Conservation (phyloP, 1,284 basidiomycete genomes). For the Sparassis latifolia region DNA sequence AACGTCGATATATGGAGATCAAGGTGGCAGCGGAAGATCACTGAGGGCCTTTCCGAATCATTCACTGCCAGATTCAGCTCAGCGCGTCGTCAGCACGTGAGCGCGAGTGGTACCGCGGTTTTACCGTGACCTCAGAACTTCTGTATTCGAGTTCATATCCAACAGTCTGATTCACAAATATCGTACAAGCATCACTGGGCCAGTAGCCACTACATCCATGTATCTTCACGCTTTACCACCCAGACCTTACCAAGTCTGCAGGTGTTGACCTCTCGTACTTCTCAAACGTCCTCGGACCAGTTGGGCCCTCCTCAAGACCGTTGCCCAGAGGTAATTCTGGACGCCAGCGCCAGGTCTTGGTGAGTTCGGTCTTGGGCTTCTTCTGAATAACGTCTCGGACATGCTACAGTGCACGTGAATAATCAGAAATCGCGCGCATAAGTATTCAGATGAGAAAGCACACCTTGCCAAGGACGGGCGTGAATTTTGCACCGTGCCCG, state of each 20-base stretch:
- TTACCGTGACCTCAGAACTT: too few relatives aligned
- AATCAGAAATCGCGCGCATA: neutral
- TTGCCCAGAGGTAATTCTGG: slow-evolving; percentile 7
- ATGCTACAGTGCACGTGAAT: neutral
- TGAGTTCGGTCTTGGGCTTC: slow-evolving; percentile 9
- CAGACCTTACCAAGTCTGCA: slow-evolving; percentile 4
- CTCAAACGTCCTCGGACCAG: slow-evolving; percentile 8
- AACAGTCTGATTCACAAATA: too few relatives aligned
- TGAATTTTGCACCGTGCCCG: slow-evolving; percentile 9
- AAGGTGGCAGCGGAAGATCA: too few relatives aligned
- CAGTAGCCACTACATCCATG: too few relatives aligned
- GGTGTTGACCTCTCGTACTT: slow-evolving; percentile 5
- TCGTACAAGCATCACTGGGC: too few relatives aligned
- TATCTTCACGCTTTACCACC: slow-evolving; percentile 2
- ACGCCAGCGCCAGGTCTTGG: slow-evolving; percentile 8
- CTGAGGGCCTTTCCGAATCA: too few relatives aligned
- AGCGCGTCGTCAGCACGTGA: too few relatives aligned
- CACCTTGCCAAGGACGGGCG: slow-evolving; percentile 9
- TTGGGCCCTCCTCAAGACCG: slow-evolving; percentile 6
- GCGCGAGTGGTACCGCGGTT: too few relatives aligned
- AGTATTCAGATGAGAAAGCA: neutral
- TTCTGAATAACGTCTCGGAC: slow-evolving; percentile 8
- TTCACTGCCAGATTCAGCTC: too few relatives aligned
- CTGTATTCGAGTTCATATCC: too few relatives aligned
- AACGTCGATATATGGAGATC: too few relatives aligned